Evolutionary conservation across 108 stramenopile species (phyloP), one percentile per base, ranked within the genome.

Genomic region (Skeletonema potamos): DNA sequence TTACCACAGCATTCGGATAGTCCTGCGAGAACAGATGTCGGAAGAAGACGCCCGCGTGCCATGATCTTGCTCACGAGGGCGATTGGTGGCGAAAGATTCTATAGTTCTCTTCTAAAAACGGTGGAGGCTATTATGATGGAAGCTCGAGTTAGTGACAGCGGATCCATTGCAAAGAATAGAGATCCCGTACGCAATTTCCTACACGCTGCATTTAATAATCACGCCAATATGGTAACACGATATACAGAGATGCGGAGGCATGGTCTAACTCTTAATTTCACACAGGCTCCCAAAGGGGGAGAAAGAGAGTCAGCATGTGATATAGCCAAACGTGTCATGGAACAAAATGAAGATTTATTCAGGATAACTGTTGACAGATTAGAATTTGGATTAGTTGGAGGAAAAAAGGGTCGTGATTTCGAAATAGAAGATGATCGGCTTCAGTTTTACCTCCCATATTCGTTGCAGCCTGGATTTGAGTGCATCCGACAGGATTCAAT

Each of bases 11-110:
- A 92, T 74, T 34, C 27, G 2, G 75, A 71, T 36, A 79, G 84
- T 8, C 36, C 58, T 64, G 58, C 72, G 12, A 71, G 94, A 29
- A 83, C 82, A 46, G 94, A 95, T 73, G 89, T 95, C 7, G 94
- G 94, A 39, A 75, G 94, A 26, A 75, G 94, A 55, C 82, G 87
- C 11, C 85, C 88, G 26, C 79, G 94, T n/a, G 94, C 91, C 1
- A 74, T 92, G 80, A 85, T 95, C 1, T 27, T 95, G 26, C 58
- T 95, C 59, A 95, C 94, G 6, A 66, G 91, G 22, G 79, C 82
- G 12, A 78, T 55, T 27, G 94, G 94, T 20, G 90, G 88, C 6
- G 91, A 90, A 65, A 37, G 75, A 60, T 77, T 95, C 54, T 95
- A 87, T 85, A 26, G 87, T 3, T 75, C 88, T 17, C 59, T 95